A percentile compares a stretch with the other conserved stretches of the same genome.
phyloP scores from a whole-genome alignment of 208 protist genomes.

The Herpetomonas samuelpessoai region DNA sequence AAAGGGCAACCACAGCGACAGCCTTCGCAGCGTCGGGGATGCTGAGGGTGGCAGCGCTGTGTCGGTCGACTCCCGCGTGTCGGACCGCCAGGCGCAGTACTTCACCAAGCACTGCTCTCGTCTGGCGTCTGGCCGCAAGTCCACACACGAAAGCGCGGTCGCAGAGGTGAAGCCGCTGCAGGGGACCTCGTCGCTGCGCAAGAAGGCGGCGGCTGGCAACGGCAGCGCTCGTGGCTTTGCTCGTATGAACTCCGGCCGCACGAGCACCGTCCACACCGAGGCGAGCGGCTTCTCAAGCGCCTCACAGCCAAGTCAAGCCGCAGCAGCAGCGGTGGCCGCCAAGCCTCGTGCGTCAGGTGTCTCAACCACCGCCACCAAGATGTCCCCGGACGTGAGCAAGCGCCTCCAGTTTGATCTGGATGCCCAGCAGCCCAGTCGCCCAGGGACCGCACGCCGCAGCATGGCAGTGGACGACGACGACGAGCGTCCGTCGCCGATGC shows the following conservation, averaged over 20 bases:
- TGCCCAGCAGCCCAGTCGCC: not conserved
- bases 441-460: not conserved
- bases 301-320: too few species aligned
- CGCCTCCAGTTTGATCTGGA: not conserved
- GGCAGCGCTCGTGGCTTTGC: not conserved
- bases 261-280: not conserved
- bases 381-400: not conserved
- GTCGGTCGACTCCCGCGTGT: constrained; percentile 7
- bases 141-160: not conserved
- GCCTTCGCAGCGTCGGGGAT: constrained; percentile 9
- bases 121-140: constrained; percentile 13
- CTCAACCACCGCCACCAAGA: not conserved
- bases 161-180: not conserved
- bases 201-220: too few species aligned
- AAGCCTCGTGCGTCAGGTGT: not conserved
- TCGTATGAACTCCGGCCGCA: not conserved
- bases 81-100: constrained; percentile 29
- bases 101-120: constrained; percentile 37
- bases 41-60: not conserved
- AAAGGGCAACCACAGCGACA: not conserved
- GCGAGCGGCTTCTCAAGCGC: not conserved
- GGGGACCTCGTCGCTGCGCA: not conserved
- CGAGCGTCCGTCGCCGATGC: constrained; percentile 1
- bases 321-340: too few species aligned
- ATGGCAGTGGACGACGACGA: not conserved